These are phyloP conservation scores for Alternaria arborescens DNA, from an alignment of 2,329 filamentous ascomycete genomes.

Conservation along the genomic window DNA sequence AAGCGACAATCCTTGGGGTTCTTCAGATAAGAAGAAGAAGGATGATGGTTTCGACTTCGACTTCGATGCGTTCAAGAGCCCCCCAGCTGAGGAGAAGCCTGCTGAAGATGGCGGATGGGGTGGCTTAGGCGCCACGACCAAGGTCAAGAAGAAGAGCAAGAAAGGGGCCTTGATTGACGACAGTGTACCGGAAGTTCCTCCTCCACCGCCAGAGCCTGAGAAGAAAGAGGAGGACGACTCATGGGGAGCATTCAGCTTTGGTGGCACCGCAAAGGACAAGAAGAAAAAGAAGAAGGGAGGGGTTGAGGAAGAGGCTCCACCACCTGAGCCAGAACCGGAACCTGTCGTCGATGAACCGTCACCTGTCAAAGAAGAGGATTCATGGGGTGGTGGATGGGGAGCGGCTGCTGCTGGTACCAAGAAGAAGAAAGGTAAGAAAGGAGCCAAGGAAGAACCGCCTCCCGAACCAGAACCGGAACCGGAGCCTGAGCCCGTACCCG, in stretches of 20 bases:
- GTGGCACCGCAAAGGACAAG: slow-evolving; percentile 38
- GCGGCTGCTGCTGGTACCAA: slow-evolving; percentile 27
- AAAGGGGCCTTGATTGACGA: slow-evolving; percentile 46
- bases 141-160: slow-evolving; percentile 55
- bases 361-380: slow-evolving; percentile 41
- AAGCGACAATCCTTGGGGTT: slow-evolving; percentile 46
- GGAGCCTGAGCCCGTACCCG: slow-evolving; percentile 19
- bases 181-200: slow-evolving; percentile 29
- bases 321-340: slow-evolving; percentile 38
- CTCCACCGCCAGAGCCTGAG: slow-evolving; percentile 30
- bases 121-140: slow-evolving; percentile 47
- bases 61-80: slow-evolving; percentile 44
- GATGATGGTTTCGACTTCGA: slow-evolving; percentile 46
- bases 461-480: slow-evolving; percentile 27
- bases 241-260: slow-evolving; percentile 38
- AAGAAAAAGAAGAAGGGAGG: slow-evolving; percentile 49
- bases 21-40: slow-evolving; percentile 49
- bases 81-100: slow-evolving; percentile 32
- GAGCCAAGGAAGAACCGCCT: slow-evolving; percentile 26
- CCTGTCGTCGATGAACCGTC: slow-evolving; percentile 42
- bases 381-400: slow-evolving; percentile 40
- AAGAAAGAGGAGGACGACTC: slow-evolving; percentile 39
- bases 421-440: slow-evolving; percentile 45
- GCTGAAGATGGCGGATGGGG: slow-evolving; percentile 44
- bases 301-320: slow-evolving; percentile 29